Percentiles rank a stretch among this genome's conserved stretches.
Conservation (phyloP, 2,329 filamentous ascomycete genomes). For the Xylaria multiplex region DNA sequence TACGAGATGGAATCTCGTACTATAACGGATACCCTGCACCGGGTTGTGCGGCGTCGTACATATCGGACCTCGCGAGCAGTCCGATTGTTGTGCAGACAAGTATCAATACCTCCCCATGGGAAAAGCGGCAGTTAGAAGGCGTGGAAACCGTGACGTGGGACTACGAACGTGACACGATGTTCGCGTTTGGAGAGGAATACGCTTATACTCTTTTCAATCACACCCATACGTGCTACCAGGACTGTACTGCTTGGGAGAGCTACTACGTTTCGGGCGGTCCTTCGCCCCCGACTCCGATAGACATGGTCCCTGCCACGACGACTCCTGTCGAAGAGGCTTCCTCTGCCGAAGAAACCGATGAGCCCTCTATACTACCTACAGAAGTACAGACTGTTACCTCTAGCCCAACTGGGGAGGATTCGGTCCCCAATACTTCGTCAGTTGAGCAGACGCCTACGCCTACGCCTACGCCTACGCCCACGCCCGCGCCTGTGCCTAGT, state of each 20-base stretch:
- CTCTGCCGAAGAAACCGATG: slow-evolving; percentile 1
- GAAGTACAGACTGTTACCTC: neutral
- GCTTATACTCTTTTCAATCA: slow-evolving; percentile 29
- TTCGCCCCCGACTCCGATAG: slow-evolving; percentile 11
- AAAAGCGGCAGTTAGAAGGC: slow-evolving; percentile 19
- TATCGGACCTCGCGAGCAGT: slow-evolving; percentile 25
- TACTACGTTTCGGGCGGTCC: slow-evolving; percentile 31
- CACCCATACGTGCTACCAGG: slow-evolving; percentile 32
- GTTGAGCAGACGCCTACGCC: neutral
- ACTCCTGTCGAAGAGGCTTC: slow-evolving; percentile 17
- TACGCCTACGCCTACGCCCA: too few relatives aligned
- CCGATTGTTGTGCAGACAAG: slow-evolving; percentile 28
- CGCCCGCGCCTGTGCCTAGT: neutral
- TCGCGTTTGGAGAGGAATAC: slow-evolving; percentile 14
- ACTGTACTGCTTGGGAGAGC: slow-evolving; percentile 22
- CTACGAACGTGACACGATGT: slow-evolving; percentile 29
- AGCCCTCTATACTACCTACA: neutral
- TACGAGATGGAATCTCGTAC: slow-evolving; percentile 26
- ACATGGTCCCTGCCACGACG: slow-evolving; percentile 14
- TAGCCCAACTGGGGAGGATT: neutral
- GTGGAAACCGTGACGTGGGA: slow-evolving; percentile 29
- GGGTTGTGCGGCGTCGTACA: slow-evolving; percentile 25
- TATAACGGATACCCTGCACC: slow-evolving; percentile 25
- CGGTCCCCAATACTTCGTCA: neutral
- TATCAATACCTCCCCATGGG: slow-evolving; percentile 27